A percentile compares a stretch with the other conserved stretches of the same genome.
These are phyloP conservation scores for Rutstroemia sp. DNA, from an alignment of 2,329 filamentous ascomycete genomes.

Conservation along the genomic window DNA sequence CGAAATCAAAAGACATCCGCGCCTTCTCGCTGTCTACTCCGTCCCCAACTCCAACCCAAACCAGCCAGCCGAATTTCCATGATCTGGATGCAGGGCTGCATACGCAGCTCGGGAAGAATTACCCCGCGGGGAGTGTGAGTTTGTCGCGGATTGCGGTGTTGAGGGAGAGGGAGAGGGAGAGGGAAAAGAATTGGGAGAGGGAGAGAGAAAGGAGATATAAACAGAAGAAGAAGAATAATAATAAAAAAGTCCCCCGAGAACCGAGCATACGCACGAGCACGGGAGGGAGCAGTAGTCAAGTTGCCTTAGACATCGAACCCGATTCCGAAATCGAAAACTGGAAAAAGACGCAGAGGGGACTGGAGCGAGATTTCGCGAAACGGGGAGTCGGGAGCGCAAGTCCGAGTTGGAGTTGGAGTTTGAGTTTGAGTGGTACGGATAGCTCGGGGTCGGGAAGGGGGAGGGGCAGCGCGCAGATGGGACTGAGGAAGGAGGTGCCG, in stretches of 20 bases:
- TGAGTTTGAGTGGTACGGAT: neutral
- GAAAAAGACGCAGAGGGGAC: neutral
- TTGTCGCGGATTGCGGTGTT: neutral
- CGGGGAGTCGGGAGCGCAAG: neutral
- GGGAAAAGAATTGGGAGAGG: neutral
- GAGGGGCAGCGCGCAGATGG: neutral
- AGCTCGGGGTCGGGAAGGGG: neutral
- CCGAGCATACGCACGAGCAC: neutral
- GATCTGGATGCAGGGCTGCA: neutral
- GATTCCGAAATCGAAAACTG: neutral
- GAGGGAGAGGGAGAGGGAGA: neutral
- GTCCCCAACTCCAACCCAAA: too few species aligned
- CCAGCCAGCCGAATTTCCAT: too few species aligned
- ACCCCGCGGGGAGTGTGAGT: neutral
- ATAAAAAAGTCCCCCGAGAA: neutral
- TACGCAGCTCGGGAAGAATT: neutral
- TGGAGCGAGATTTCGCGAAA: conserved; percentile 6
- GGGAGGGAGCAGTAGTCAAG: neutral
- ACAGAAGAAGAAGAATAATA: neutral
- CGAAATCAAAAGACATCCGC: too few species aligned
- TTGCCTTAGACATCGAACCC: neutral
- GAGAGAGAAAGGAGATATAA: neutral
- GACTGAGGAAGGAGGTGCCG: neutral
- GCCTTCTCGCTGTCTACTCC: too few species aligned
- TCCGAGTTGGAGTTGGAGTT: neutral